A percentile compares a stretch with the other conserved stretches of the same genome.
phyloP scores from a whole-genome alignment of 1,284 basidiomycete species.

The Sporisorium iseilematis-ciliati region DNA sequence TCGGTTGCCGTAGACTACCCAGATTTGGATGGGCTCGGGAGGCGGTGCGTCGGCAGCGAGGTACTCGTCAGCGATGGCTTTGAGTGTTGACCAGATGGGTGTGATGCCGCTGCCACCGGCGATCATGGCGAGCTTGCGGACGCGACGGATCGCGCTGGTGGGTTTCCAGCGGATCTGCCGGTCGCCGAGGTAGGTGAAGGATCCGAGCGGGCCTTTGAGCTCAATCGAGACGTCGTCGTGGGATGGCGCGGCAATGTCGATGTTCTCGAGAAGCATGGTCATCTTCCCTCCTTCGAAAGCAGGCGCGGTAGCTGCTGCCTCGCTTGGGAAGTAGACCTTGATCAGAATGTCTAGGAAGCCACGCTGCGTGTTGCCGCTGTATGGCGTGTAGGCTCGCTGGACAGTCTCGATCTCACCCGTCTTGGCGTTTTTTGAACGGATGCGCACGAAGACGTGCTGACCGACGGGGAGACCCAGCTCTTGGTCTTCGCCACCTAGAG shows the following conservation, averaged over 20 bases:
- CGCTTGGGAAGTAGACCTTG: slow-evolving; percentile 75
- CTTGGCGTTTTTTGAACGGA: slow-evolving; percentile 68
- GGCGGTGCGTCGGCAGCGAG: slow-evolving; percentile 44
- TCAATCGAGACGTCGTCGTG: slow-evolving; percentile 71
- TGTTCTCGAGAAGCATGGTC: slow-evolving; percentile 74
- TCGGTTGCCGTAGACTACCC: slow-evolving; percentile 75
- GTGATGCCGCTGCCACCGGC: slow-evolving; percentile 78
- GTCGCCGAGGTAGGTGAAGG: slow-evolving; percentile 75
- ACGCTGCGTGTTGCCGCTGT: slow-evolving; percentile 72
- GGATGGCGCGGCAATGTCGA: slow-evolving; percentile 60
- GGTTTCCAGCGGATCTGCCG: slow-evolving; percentile 72
- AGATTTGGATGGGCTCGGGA: slow-evolving; percentile 70
- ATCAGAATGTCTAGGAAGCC: slow-evolving; percentile 74
- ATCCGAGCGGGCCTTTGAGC: slow-evolving; percentile 77
- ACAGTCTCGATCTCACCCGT: slow-evolving; percentile 72
- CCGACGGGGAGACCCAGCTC: slow-evolving; percentile 76
- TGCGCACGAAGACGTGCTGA: slow-evolving; percentile 74
- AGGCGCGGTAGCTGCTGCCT: slow-evolving; percentile 20
- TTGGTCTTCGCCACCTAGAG: slow-evolving; percentile 72
- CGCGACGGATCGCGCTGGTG: slow-evolving; percentile 62
- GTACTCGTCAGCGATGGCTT: slow-evolving; percentile 72
- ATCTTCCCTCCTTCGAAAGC: slow-evolving; percentile 74
- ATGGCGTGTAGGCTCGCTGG: slow-evolving; percentile 78
- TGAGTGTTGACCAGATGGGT: slow-evolving; percentile 71
- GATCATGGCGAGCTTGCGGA: slow-evolving; percentile 75